Conservation (phyloP, 148 eudicot genomes). For the Polygonum aviculare region DNA sequence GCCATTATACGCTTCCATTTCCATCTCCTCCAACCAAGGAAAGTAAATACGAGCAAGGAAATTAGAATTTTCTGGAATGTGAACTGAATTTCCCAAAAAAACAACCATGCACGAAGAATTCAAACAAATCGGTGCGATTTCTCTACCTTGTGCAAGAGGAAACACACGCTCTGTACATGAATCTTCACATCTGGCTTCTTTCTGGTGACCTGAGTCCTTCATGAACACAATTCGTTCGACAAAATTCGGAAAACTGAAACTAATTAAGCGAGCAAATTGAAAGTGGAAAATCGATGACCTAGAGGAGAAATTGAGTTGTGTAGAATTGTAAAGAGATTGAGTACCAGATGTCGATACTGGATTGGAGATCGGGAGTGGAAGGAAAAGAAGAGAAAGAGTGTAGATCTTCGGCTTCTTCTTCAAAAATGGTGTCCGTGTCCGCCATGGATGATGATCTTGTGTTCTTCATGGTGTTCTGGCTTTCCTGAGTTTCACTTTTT, state of each 20-base stretch:
- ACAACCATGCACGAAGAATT: neutral
- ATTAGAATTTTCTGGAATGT: neutral
- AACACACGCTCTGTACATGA: constrained; percentile 39
- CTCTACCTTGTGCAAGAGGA: constrained; percentile 58
- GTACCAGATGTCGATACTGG: constrained; percentile 42
- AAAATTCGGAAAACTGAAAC: no score
- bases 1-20: neutral
- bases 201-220: constrained; percentile 35
- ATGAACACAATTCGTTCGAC: neutral
- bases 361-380: constrained; percentile 27
- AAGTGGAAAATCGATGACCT: neutral
- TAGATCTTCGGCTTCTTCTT: constrained; percentile 41
- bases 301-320: neutral
- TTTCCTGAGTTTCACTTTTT: neutral
- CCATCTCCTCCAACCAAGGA: neutral
- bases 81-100: neutral
- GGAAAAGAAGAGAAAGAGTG: constrained; percentile 22
- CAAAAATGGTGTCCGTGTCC: constrained; percentile 54
- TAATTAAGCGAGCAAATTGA: neutral
- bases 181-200: constrained; percentile 51
- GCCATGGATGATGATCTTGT: constrained; percentile 33
- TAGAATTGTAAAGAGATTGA: neutral
- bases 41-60: neutral
- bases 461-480: neutral
- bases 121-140: neutral